Base-by-base conservation (phyloP, 352 stramenopile species). In the Globisporangium okanoganense region DNA sequence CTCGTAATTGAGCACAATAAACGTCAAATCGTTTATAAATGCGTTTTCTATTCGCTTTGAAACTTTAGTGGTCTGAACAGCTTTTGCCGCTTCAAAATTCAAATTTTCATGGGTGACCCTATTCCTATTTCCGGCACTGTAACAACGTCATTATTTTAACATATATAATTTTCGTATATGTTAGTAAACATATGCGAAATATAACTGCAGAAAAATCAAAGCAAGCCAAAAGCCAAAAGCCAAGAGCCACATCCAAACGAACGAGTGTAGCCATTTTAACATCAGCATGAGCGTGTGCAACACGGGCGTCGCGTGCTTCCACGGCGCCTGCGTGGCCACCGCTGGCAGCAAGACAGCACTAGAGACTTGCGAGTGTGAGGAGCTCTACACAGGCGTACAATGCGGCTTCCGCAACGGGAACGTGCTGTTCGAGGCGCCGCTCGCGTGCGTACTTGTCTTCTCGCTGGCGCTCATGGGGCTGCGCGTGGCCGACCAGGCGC, bases 341-440 rank as follows among this genome's bases (percentile, higher is more conserved):
- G 49, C 2, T 38, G 62, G 6, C 6, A 56, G 24, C 22, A 59
- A 63, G 7, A 64, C 25, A 1, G 38, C 25, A 9, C 18, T 35
- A 10, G 41, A 74, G 24, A 44, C 56, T 13, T 91, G 79, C 25
- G 27, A 62, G 36, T 91, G 81, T 33, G 56, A 81, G 31, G 59
- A 62, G 22, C 67, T 81, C 45, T 91, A 88, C 52, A 58, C 58
- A 10, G 78, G 76, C 12, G 71, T 55, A 4, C 75, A 87, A 57
- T 91, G 81, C 56, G 64, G 69, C 33, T 68, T 71, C 36, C 69
- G 81, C 43, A 60, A 16, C 8, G 66, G 72, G 22, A 64, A 86
- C 48, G 33, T 73, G 35, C 79, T 76, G 62, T 77, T 81, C 61
- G 81, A 89, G 66, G 47, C 87, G 31, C 72, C 75, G 50, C 54